phyloP scores from a whole-genome alignment of 129 eudicot species.

The Saposhnikovia divaricata region DNA sequence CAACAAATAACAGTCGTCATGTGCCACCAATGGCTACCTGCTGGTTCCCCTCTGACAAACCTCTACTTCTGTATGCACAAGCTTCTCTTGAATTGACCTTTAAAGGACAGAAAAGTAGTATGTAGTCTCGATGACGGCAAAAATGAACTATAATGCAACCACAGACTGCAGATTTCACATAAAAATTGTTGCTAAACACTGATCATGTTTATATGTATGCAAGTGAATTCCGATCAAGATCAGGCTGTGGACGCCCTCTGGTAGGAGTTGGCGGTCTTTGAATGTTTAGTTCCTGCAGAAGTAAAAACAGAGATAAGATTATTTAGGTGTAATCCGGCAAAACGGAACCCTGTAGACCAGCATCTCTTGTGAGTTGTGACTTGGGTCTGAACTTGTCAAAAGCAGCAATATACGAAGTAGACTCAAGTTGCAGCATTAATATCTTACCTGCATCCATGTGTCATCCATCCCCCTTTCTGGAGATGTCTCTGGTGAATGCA shows the following conservation, averaged over 20 bases:
- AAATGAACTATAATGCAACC: neutral
- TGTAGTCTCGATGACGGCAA: neutral
- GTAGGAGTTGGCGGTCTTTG: conserved; percentile 98
- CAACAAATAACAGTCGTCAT: neutral
- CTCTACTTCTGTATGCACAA: conserved; percentile 13
- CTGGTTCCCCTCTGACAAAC: neutral
- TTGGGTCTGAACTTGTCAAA: neutral
- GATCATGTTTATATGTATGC: conserved; percentile 53
- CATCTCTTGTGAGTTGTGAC: neutral
- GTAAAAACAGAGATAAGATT: neutral
- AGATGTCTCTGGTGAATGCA: conserved; percentile 90
- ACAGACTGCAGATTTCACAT: neutral
- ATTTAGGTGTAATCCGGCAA: neutral
- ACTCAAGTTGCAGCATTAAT: neutral
- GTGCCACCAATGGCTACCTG: conserved; percentile 2
- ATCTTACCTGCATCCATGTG: conserved; percentile 84
- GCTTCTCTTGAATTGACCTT: neutral
- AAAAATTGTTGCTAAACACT: neutral
- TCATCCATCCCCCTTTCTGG: conserved; percentile 77
- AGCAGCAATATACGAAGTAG: neutral
- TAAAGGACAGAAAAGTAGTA: neutral
- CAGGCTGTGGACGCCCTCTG: conserved; percentile 88
- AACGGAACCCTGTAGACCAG: neutral
- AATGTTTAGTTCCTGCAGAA: conserved; percentile 75
- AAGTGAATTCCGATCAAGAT: conserved; percentile 70